Conservation (phyloP, 2,329 filamentous ascomycete genomes). For the Orbilia blumenaviensis region DNA sequence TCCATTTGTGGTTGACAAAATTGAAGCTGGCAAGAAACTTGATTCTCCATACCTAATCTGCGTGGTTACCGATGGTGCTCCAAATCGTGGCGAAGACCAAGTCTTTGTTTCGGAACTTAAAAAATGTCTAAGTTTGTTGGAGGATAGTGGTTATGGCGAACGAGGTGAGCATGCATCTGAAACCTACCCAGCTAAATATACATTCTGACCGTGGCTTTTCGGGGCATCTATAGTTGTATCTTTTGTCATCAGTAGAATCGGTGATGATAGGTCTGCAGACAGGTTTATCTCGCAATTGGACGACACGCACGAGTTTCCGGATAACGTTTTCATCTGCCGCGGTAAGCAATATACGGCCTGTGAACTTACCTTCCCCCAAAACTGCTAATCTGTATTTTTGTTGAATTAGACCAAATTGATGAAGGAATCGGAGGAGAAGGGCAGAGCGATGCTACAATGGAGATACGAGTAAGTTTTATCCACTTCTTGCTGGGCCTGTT, state of each 20-base stretch:
- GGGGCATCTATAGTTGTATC: neutral
- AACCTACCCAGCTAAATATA: neutral
- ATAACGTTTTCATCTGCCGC: neutral
- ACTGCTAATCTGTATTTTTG: neutral
- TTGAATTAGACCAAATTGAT: conserved; percentile 8
- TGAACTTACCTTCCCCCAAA: neutral
- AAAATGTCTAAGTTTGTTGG: neutral
- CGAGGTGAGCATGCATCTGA: neutral
- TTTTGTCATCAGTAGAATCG: neutral
- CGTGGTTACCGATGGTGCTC: neutral
- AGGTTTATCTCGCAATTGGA: neutral
- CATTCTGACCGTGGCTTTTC: neutral
- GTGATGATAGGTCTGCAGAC: neutral
- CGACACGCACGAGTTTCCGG: neutral
- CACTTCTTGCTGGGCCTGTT: neutral
- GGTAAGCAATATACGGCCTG: neutral
- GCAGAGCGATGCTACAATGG: neutral
- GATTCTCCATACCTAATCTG: neutral
- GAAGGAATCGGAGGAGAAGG: neutral
- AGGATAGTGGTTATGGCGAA: neutral
- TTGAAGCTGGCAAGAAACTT: neutral
- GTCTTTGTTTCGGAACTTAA: neutral
- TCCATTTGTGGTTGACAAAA: neutral
- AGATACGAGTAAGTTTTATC: neutral
- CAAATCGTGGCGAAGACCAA: neutral